phyloP scores from a whole-genome alignment of 2,329 filamentous ascomycete species.

The Gnomoniopsis smithogilvyi region DNA sequence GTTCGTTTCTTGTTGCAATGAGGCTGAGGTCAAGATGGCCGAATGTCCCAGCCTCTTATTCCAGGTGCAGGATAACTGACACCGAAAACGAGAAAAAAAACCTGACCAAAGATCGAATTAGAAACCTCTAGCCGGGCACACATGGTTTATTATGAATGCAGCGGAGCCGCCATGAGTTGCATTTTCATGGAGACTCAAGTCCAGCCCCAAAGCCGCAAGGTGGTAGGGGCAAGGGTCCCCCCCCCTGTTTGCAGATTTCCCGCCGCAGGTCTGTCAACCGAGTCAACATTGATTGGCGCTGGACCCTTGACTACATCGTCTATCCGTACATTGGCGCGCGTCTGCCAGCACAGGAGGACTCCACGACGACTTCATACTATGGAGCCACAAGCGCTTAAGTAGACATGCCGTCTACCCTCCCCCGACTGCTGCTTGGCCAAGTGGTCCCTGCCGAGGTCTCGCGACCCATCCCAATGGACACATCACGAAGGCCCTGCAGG shows the following conservation, averaged over 20 bases:
- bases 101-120: too few relatives aligned
- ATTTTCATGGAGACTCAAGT: too few relatives aligned
- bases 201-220: conserved; percentile 5
- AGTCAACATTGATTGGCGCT: conserved; percentile 12
- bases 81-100: too few relatives aligned
- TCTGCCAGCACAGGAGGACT: conserved; percentile 5
- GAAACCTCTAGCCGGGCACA: too few relatives aligned
- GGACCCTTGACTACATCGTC: conserved; percentile 1
- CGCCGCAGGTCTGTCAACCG: conserved; percentile 16
- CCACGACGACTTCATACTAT: neutral
- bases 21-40: too few relatives aligned
- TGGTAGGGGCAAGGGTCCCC: conserved; percentile 2
- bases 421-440: conserved; percentile 1
- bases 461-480: neutral
- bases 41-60: too few relatives aligned
- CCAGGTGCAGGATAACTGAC: too few relatives aligned
- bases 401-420: neutral
- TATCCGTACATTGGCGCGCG: conserved; percentile 14
- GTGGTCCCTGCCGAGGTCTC: neutral
- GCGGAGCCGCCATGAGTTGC: too few relatives aligned
- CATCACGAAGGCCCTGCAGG: neutral
- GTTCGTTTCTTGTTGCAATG: too few relatives aligned
- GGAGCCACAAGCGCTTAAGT: neutral
- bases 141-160: too few relatives aligned
- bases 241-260: conserved; percentile 1